Conservation (phyloP, 1,139 yeast genomes). For the Yamadazyma dendronema region DNA sequence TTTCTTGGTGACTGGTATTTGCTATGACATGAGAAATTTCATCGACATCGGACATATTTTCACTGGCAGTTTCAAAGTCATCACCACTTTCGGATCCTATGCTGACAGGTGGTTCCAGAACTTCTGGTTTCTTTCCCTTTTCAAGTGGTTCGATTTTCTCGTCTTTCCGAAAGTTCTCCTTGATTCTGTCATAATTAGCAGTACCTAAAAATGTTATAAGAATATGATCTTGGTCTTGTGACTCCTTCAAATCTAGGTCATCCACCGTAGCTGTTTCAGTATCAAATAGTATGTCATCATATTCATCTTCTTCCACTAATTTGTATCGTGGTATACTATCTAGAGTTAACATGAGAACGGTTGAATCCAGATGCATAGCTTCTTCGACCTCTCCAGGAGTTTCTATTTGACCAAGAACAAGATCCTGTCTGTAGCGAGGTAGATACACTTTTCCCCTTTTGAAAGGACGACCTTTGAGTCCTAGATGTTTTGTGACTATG, state of each 20-base stretch:
- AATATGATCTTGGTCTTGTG: slow-evolving; percentile 22
- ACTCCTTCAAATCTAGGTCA: slow-evolving; percentile 17
- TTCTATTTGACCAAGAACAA: background rate
- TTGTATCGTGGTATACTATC: slow-evolving; percentile 8
- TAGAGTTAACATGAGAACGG: slow-evolving; percentile 3
- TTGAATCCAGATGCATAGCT: too few relatives aligned
- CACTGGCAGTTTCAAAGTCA: slow-evolving; percentile 1
- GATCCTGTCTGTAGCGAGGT: too few relatives aligned
- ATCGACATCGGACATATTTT: background rate
- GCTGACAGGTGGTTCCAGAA: too few relatives aligned
- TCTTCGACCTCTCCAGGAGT: too few relatives aligned
- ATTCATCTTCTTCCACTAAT: slow-evolving; percentile 7
- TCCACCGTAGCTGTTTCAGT: slow-evolving; percentile 16
- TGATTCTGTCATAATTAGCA: slow-evolving; percentile 10
- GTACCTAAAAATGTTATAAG: slow-evolving; percentile 17
- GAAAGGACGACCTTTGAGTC: too few relatives aligned
- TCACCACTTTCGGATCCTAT: slow-evolving; percentile 1
- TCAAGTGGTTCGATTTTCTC: slow-evolving; percentile 9
- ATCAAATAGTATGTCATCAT: slow-evolving; percentile 9
- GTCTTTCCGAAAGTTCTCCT: slow-evolving; percentile 11
- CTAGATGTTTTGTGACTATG: too few relatives aligned
- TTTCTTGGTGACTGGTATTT: background rate
- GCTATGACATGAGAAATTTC: too few relatives aligned
- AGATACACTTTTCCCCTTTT: too few relatives aligned
- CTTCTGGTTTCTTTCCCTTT: too few relatives aligned